Evolutionary conservation across 305 asterid species (phyloP), one percentile per base, ranked within the genome.

Genomic region (Salvia sclarea): DNA sequence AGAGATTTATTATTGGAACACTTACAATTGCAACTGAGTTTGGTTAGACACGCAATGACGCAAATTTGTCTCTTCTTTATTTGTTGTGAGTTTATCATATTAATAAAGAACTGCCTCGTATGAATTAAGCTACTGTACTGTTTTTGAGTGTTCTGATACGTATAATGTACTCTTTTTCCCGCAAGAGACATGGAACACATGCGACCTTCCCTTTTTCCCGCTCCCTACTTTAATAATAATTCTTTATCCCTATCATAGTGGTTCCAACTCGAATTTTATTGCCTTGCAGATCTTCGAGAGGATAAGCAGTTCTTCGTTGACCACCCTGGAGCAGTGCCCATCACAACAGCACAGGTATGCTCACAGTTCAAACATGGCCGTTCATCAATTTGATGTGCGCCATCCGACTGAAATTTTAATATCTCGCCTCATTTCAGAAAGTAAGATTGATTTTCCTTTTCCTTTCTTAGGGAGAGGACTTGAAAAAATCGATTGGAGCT

Each of bases 401-500:
- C 49, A 16, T 69, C 13, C 38, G n/a, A 64, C 41, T 31, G 21
- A 22, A 40, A 17, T 10, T 14, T 37, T 12, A 60, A 61, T 66
- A 57, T 18, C 56, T 57, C 49, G 52, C 45, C 28, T 12, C 52
- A 65, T 31, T 3, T 47, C 7, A 14, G 17, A 40, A 35, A 41
- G 25, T 13, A 47, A 62, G 61, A 66, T 35, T 64, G 38, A 44
- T 62, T 30, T 68, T 25, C 31, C 43, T 22, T 71, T 21, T 24
- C 22, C 33, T 17, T 24, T 40, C 44, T 24, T 66, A 75, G 82
- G 83, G 79, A 40, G 91, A 81, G 70, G 86, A 85, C 66, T 75
- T 85, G 69, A 83, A 57, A 77, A 85, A 71, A 82, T 57, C 70
- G 37, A 83, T 85, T 52, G 86, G 86, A 65, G 88, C 88, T 5